Evolutionary conservation across 306 rosid species (phyloP).

Genomic region (Acacia crassicarpa): DNA sequence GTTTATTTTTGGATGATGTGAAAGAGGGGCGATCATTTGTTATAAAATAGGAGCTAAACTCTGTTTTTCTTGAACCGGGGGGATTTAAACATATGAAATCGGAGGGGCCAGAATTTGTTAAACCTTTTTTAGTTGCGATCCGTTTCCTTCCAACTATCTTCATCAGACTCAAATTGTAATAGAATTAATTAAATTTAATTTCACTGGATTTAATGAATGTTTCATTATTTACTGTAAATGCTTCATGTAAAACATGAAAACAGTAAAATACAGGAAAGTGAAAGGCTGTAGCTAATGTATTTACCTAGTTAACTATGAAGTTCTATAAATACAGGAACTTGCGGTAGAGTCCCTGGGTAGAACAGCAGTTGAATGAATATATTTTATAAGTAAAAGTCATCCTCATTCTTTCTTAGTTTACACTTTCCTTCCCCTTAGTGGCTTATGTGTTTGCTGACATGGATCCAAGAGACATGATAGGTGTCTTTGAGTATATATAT

Average conservation of each 20-base stretch:
- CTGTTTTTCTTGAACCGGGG: not conserved
- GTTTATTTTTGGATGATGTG: not conserved
- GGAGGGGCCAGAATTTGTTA: not conserved
- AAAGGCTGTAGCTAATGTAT: not conserved
- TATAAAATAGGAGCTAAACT: not conserved
- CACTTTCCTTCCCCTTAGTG: not conserved
- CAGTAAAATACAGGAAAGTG: not conserved
- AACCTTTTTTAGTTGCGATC: not conserved
- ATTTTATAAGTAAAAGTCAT: not conserved
- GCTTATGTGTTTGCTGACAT: not conserved
- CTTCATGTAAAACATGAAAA: not conserved
- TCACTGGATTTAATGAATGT: conserved; percentile 7
- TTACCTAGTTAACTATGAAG: not conserved
- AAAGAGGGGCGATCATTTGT: not conserved
- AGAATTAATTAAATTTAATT: not conserved
- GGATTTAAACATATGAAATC: not conserved
- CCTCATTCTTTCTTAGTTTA: not conserved
- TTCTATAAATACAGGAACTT: not conserved
- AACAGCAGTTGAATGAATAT: not conserved
- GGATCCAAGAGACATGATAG: not conserved
- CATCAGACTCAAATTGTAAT: not conserved
- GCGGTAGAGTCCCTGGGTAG: not conserved
- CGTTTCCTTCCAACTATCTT: conserved; percentile 8
- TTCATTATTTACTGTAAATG: not conserved
- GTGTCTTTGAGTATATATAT: not conserved